Evolutionary conservation across 345 rosid genomes (phyloP), one percentile per base, ranked within the genome.

Genomic region (Euphorbia lathyris): DNA sequence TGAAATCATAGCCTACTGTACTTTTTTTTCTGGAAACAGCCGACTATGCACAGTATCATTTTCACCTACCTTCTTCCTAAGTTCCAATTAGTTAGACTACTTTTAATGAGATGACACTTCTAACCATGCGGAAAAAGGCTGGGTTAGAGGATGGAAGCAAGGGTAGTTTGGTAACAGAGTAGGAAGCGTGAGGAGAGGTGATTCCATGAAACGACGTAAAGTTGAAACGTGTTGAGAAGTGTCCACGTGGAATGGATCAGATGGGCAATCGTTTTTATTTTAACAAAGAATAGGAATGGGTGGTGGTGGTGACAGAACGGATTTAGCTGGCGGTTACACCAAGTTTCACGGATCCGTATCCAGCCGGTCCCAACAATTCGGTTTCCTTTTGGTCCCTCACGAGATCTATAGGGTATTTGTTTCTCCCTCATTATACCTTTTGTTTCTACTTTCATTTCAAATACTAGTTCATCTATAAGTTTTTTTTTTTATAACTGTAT

Each of bases 171-270:
- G 38, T 34, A 34, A 51, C 43, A 16, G 20, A 5, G 62, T 7
- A 52, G 70, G 70, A 38, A 71, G 77, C 74, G 68, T 64, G 76
- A 78, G 36, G 7, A 14, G 73, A 65, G 63, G 66, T 38, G 82
- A 78, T 79, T 60, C 45, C 14, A 34, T 10, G 67, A 69, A 55
- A 14, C 26, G 77, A 66, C 58, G 57, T 23, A 56, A 75, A 74
- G 72, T 26, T 43, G 82, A 81, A 82, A 86, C 78, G 87, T 88
- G 89, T 81, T 70, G 30, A 58, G 67, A 56, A 63, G 66, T 7
- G 26, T 22, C 70, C 17, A 9, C 34, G 4, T 40, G 51, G 4
- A 55, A 40, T 40, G 12, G n/a, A 11, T 77, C 55, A 76, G 84
- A 82, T 84, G 83, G 87, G 88, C 85, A 63, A 38, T 34, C 38